Percentiles rank a stretch among this genome's conserved stretches.
Conservation (phyloP, 208 protist species). For the Wallacemonas sp. region DNA sequence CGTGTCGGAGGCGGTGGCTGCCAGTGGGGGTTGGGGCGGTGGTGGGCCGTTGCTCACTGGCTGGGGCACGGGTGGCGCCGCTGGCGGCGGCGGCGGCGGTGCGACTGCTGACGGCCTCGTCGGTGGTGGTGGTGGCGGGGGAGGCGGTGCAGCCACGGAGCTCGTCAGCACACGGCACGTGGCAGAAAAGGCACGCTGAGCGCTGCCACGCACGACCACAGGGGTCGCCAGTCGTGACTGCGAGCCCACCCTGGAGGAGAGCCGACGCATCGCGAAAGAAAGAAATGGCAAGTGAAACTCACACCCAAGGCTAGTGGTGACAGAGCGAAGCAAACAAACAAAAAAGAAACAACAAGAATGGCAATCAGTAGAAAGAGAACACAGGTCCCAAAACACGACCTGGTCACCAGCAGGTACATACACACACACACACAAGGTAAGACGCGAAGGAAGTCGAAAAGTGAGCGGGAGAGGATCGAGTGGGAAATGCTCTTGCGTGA, state of each 20-base stretch:
- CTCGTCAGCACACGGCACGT: constrained; percentile 4
- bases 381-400: no score
- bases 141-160: constrained; percentile 19
- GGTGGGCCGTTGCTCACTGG: constrained; percentile 4
- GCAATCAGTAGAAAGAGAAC: neutral
- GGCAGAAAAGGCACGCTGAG: constrained; percentile 8
- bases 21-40: constrained; percentile 12
- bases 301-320: no score
- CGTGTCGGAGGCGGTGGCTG: constrained; percentile 6
- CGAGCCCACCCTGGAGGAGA: neutral
- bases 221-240: neutral
- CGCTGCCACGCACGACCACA: neutral
- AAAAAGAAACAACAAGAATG: constrained; percentile 4
- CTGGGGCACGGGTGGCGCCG: constrained; percentile 8
- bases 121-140: constrained; percentile 28
- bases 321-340: neutral
- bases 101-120: constrained; percentile 10
- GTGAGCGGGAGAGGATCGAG: no score
- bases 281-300: no score
- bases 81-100: constrained; percentile 21
- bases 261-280: no score
- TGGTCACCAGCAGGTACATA: no score
- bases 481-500: no score
- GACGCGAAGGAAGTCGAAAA: no score
- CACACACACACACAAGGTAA: no score